These are phyloP conservation scores for Sodiomyces alkalinus DNA, from an alignment of 2,329 filamentous ascomycete species.

Conservation along the genomic window DNA sequence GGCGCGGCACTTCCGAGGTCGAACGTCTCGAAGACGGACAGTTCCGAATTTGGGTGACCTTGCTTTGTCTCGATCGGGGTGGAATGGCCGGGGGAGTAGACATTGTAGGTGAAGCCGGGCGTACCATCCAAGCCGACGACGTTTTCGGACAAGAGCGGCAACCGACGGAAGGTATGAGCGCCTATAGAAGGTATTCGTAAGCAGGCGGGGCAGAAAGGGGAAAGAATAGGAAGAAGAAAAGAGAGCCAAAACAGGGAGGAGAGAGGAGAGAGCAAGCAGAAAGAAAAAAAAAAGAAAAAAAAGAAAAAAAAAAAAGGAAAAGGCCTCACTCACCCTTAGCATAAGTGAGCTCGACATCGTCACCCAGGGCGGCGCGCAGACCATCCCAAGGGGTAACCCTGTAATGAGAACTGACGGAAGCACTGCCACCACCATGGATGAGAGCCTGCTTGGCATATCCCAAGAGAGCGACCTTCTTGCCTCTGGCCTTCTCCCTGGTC, in stretches of 20 bases:
- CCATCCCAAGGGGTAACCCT: slow-evolving; percentile 16
- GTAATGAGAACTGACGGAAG: slow-evolving; percentile 16
- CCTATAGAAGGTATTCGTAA: too few species aligned
- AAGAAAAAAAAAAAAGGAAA: not conserved
- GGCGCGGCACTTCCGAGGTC: too few species aligned
- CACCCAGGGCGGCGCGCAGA: slow-evolving; percentile 10
- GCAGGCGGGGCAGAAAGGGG: too few species aligned
- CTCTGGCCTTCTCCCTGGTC: slow-evolving; percentile 23
- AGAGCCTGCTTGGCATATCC: slow-evolving; percentile 30
- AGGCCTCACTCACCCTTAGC: slow-evolving; percentile 9
- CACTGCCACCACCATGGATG: slow-evolving; percentile 17
- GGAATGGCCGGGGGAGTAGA: slow-evolving; percentile 10
- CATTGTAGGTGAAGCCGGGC: slow-evolving; percentile 12
- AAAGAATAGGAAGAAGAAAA: too few species aligned
- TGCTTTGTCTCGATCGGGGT: slow-evolving; percentile 7
- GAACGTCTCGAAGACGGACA: slow-evolving; percentile 11
- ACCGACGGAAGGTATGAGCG: slow-evolving; percentile 15
- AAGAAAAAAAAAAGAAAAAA: not conserved
- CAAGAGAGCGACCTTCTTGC: slow-evolving; percentile 29
- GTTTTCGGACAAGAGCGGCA: slow-evolving; percentile 15
- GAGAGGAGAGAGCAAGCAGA: slow-evolving; percentile 12
- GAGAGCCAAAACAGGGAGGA: too few species aligned
- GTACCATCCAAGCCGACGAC: slow-evolving; percentile 6
- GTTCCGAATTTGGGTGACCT: slow-evolving; percentile 4
- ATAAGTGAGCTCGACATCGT: slow-evolving; percentile 9